phyloP scores from a whole-genome alignment of 1,139 yeast species.

The Citeromyces hawaiiensis region DNA sequence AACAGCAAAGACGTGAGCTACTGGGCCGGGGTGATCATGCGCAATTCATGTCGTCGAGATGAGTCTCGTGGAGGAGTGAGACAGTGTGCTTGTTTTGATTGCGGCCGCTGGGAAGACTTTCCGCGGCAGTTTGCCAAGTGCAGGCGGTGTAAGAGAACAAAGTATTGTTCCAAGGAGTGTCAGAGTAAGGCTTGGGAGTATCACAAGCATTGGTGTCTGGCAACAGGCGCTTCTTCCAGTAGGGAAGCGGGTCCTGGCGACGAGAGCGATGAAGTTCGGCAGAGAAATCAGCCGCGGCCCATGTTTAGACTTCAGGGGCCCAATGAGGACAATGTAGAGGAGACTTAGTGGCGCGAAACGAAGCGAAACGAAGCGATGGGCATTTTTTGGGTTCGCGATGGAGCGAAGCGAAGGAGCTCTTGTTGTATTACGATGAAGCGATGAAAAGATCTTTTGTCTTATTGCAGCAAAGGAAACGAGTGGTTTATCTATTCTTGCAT shows the following conservation, averaged over 20 bases:
- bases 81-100: constrained; percentile 86
- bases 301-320: background rate
- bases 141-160: constrained; percentile 85
- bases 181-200: constrained; percentile 87
- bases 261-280: background rate
- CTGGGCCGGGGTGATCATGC: constrained; percentile 96
- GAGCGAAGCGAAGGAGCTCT: too few species aligned
- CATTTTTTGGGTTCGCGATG: too few species aligned
- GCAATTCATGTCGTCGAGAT: constrained; percentile 87
- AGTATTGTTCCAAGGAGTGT: constrained; percentile 87
- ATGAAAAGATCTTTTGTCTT: too few species aligned
- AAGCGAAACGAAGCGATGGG: background rate
- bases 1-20: constrained; percentile 69
- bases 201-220: constrained; percentile 90
- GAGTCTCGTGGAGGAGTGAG: constrained; percentile 81
- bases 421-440: too few species aligned
- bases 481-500: too few species aligned
- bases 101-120: constrained; percentile 91
- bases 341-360: background rate
- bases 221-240: constrained; percentile 14
- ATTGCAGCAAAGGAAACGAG: too few species aligned
- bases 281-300: background rate
- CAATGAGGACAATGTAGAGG: background rate
- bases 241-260: background rate
- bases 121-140: constrained; percentile 94